Conservation (phyloP, 768 basidiomycete genomes). For the Hygrophoropsis aurantiaca region DNA sequence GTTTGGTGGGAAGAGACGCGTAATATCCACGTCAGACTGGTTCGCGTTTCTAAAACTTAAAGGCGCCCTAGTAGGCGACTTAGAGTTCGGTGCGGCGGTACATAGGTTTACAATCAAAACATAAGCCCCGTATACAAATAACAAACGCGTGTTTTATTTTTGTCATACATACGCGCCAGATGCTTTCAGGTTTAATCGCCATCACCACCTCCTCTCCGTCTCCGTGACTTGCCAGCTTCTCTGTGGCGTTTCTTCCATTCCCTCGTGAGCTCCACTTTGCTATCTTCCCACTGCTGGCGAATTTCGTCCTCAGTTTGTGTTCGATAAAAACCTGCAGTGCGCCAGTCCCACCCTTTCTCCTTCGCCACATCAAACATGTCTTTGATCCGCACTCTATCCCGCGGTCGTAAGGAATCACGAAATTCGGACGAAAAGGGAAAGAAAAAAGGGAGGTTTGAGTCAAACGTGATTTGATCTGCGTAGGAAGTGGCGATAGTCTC, state of each 20-base stretch:
- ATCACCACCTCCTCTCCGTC: conserved; percentile 49
- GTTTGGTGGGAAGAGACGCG: conserved; percentile 1
- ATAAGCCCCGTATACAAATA: too few relatives aligned
- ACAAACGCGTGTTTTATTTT: too few relatives aligned
- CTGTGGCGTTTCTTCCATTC: conserved; percentile 79
- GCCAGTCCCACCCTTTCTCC: conserved; percentile 51
- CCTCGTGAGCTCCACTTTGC: conserved; percentile 62
- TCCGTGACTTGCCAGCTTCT: conserved; percentile 68
- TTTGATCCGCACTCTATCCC: conserved; percentile 32
- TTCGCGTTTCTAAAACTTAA: too few relatives aligned
- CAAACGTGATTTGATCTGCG: conserved; percentile 35
- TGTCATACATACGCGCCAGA: too few relatives aligned
- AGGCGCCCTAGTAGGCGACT: too few relatives aligned
- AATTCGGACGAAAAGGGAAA: conserved; percentile 49
- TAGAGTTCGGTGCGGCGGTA: too few relatives aligned
- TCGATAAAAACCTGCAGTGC: conserved; percentile 46
- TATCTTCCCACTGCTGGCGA: conserved; percentile 66
- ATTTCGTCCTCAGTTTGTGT: conserved; percentile 62
- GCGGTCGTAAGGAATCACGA: conserved; percentile 9
- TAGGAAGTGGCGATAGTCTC: conserved; percentile 13
- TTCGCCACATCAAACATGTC: conserved; percentile 50
- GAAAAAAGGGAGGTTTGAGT: conserved; percentile 59
- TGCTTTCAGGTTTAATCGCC: conserved; percentile 21
- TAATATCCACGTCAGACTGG: too few relatives aligned
- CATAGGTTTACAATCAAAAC: too few relatives aligned